These are phyloP conservation scores for Zygotorulaspora florentina DNA, from an alignment of 805 yeast species.

Conservation along the genomic window DNA sequence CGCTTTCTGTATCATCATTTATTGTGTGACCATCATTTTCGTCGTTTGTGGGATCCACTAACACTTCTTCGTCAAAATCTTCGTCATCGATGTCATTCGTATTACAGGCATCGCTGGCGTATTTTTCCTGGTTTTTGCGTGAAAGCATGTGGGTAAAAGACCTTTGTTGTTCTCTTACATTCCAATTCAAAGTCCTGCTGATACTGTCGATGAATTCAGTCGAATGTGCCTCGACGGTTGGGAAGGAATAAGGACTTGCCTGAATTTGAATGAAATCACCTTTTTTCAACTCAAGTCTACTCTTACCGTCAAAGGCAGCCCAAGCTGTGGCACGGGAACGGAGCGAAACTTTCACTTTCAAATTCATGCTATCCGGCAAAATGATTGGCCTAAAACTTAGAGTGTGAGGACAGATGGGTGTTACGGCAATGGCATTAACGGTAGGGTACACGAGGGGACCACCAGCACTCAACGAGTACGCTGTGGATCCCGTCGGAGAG, in stretches of 20 bases:
- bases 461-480: constrained; percentile 91
- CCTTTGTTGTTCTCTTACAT: constrained; percentile 82
- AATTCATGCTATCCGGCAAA: constrained; percentile 86
- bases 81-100: constrained; percentile 13
- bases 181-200: constrained; percentile 88
- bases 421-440: constrained; percentile 85
- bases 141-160: constrained; percentile 64
- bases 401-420: constrained; percentile 96
- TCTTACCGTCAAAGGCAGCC: constrained; percentile 95
- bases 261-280: constrained; percentile 84
- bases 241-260: constrained; percentile 90
- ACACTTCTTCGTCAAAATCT: constrained; percentile 18
- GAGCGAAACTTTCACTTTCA: constrained; percentile 78
- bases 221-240: constrained; percentile 74
- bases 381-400: constrained; percentile 88
- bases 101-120: constrained; percentile 27
- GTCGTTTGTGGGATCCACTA: constrained; percentile 10
- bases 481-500: constrained; percentile 95
- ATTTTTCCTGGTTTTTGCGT: constrained; percentile 49
- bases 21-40: constrained; percentile 5
- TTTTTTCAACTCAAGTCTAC: constrained; percentile 68
- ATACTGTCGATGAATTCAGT: constrained; percentile 82
- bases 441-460: constrained; percentile 94
- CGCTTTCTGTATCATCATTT: constrained; percentile 5
- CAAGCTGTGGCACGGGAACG: constrained; percentile 87